Evolutionary conservation across 306 rosid species (phyloP), one percentile per base, ranked within the genome.

Genomic region (Gillenia trifoliata): DNA sequence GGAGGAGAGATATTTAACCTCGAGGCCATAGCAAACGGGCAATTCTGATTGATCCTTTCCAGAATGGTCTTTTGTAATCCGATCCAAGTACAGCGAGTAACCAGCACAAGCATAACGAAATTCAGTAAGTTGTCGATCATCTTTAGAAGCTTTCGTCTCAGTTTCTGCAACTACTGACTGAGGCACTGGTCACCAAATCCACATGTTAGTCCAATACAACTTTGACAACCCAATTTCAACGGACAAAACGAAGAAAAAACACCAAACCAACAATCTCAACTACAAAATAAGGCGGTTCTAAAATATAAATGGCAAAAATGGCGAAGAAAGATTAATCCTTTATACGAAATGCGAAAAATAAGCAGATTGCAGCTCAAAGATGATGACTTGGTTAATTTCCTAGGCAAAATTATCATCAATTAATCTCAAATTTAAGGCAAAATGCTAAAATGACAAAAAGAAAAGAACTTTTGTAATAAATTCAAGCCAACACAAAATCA

Each of bases 101-200:
- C 76, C 76, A 23, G 68, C 76, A 72, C 76, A 72, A 7, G 30
- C 30, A 29, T 59, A 72, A 4, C 30, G 25, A 72, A 72, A 72
- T 40, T 72, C 68, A 11, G 17, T 7, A 72, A 60, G 29, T 29
- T 41, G 57, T 20, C 57, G 55, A 15, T 59, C 68, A 5, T 72
- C 59, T 60, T 72, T 72, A n/a, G 74, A 20, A 11, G 74, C 47
- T 1, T 70, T 45, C 31, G 3, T 12, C 64, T 70, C 60, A 6
- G 49, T n/a, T 70, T 54, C 64, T 1, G 13, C 31, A 72, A 60
- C 41, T 28, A 60, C 0, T 20, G 59, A 6, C 12, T 72, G 28
- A 19, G 76, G 43, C 68, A 72, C 68, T 72, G 68, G 5, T 41
- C 29, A 17, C 59, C 68, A 72, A 1, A 16, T 5, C 59, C 11